Percentiles rank a stretch among this genome's conserved stretches.
Evolutionary conservation across 805 yeast species (phyloP).

Genomic region (Starmera quercuum): DNA sequence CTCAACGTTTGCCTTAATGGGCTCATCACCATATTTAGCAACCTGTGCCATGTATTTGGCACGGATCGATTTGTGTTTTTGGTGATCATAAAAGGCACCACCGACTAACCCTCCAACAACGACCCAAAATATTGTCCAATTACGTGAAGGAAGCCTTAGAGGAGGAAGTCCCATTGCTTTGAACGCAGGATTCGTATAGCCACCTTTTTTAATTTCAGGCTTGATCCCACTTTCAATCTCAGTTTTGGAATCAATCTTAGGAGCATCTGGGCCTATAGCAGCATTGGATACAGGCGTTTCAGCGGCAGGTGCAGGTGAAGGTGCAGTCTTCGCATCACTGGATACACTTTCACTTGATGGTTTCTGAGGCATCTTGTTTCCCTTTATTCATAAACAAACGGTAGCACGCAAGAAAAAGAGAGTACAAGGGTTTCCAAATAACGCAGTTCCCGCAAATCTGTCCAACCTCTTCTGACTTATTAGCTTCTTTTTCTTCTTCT

Average conservation of each 20-base stretch:
- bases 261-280: slow-evolving; percentile 4
- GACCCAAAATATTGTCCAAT: slow-evolving; percentile 88
- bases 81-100: slow-evolving; percentile 73
- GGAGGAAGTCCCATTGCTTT: slow-evolving; percentile 79
- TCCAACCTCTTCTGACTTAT: too few species aligned
- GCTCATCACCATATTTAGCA: slow-evolving; percentile 40
- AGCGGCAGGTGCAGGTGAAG: neutral
- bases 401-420: too few species aligned
- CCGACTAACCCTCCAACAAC: slow-evolving; percentile 60
- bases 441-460: too few species aligned
- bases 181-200: slow-evolving; percentile 70
- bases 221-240: too few species aligned
- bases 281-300: neutral
- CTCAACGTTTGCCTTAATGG: slow-evolving; percentile 37
- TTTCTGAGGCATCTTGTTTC: too few species aligned
- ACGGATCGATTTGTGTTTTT: slow-evolving; percentile 60
- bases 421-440: too few species aligned
- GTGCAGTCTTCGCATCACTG: neutral
- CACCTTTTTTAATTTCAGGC: slow-evolving; percentile 21
- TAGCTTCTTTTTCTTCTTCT: too few species aligned
- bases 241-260: slow-evolving; percentile 1
- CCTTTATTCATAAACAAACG: too few species aligned
- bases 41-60: slow-evolving; percentile 58
- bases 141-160: slow-evolving; percentile 75
- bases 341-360: too few species aligned